Base-by-base conservation (phyloP, 2,329 filamentous ascomycete genomes). In the Ophiosphaerella korrae region DNA sequence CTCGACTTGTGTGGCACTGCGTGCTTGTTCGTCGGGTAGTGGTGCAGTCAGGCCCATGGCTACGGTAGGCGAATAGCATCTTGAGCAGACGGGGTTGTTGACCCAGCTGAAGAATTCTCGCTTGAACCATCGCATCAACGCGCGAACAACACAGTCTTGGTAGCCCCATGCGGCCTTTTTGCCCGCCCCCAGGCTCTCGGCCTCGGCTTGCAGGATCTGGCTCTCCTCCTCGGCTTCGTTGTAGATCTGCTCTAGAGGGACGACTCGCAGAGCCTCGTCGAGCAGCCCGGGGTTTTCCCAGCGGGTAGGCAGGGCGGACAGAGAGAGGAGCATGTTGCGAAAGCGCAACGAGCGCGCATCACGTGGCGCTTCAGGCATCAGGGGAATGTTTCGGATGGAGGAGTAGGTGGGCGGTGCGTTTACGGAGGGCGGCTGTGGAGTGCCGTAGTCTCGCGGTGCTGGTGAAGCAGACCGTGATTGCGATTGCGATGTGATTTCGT, bases 211-310 rank as follows among this genome's bases (percentile, higher is more conserved):
- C 63, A 96, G 80, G 26, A 97, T 87, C 71, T 97, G 91, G 58
- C 84, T 86, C 75, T 97, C 92, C 72, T 97, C 93, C 72, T 97
- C 92, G 45, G 94, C 94, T 71, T 97, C 92, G 60, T 88, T 84
- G 74, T 97, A 97, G 63, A 99, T 90, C 62, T 90, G 85, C 70
- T 97, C 91, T 26, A 97, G 79, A 0, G 93, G 93, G 42, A 99
- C 90, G 33, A 86, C 85, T 55, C 89, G 85, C 14, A 99, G 78
- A 4, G 93, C 94, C 73, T 97, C 93, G 71, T 99, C 94, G 45
- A 99, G 79, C 9, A 97, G 78, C 32, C 94, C 94, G 0, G 94
- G 93, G 74, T 99, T 97, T 75, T 99, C 94, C 78, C 96, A 99
- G 72, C 93, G 94, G 16, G 88, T 89, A 14, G 94, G 94, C 39